Conservation (phyloP, 2,329 filamentous ascomycete genomes). For the Madurella fahalii region DNA sequence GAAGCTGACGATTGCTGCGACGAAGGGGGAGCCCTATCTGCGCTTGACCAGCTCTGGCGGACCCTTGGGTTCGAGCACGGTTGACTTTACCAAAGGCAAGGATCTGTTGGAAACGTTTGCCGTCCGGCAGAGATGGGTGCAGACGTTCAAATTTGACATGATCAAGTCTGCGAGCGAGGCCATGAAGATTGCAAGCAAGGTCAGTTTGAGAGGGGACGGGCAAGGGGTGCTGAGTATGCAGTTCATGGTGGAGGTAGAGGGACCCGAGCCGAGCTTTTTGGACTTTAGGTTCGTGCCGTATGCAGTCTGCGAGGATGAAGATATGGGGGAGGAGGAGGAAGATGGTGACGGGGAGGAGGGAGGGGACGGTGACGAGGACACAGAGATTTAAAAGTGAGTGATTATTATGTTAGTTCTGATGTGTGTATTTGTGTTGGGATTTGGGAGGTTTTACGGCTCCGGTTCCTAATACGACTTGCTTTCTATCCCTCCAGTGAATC, state of each 20-base stretch:
- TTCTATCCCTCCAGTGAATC: too few species aligned
- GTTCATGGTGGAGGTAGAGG: slow-evolving; percentile 89
- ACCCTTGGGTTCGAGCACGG: slow-evolving; percentile 57
- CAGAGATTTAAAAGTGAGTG: background rate
- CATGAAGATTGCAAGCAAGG: slow-evolving; percentile 91
- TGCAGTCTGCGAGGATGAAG: slow-evolving; percentile 53
- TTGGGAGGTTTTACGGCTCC: too few species aligned
- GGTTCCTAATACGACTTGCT: too few species aligned
- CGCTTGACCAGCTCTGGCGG: slow-evolving; percentile 64
- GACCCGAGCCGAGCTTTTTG: slow-evolving; percentile 65
- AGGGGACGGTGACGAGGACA: slow-evolving; percentile 23
- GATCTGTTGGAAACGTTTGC: slow-evolving; percentile 72
- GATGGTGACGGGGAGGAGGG: slow-evolving; percentile 33
- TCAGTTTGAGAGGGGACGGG: slow-evolving; percentile 80
- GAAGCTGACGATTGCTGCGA: slow-evolving; percentile 64
- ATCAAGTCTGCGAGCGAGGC: slow-evolving; percentile 82
- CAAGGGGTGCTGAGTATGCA: slow-evolving; percentile 92
- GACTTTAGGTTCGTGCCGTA: slow-evolving; percentile 81
- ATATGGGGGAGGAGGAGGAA: slow-evolving; percentile 40
- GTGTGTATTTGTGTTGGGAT: background rate
- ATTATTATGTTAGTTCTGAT: background rate
- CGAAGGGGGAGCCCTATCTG: slow-evolving; percentile 64
- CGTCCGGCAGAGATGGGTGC: slow-evolving; percentile 55
- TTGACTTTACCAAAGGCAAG: slow-evolving; percentile 62
- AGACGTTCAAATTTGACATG: slow-evolving; percentile 82